These are phyloP conservation scores for Pseudoperonospora humuli DNA, from an alignment of 352 stramenopile genomes.

Conservation along the genomic window DNA sequence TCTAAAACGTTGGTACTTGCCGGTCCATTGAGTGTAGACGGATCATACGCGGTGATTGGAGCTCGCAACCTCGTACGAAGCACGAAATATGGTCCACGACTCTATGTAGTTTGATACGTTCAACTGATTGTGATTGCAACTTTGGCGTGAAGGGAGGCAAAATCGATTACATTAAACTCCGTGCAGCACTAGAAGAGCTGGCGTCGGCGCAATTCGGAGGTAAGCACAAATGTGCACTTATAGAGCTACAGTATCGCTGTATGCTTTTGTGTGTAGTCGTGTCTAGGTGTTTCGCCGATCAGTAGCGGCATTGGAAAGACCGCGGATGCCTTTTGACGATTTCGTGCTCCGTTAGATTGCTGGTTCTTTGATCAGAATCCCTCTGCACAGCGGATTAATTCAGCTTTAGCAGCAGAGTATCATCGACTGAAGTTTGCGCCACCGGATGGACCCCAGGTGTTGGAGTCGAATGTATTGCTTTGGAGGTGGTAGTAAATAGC, in stretches of 20 bases:
- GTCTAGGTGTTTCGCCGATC: conserved; percentile 2
- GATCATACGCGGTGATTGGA: conserved; percentile 62
- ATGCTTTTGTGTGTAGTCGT: conserved; percentile 6
- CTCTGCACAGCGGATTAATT: conserved; percentile 25
- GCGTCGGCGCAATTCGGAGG: conserved; percentile 40
- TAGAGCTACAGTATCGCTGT: background rate
- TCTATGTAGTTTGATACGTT: no score
- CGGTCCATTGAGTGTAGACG: conserved; percentile 32
- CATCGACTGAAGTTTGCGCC: conserved; percentile 62
- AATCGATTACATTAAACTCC: conserved; percentile 70
- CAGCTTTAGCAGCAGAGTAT: conserved; percentile 34
- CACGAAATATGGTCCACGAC: no score
- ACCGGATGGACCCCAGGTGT: conserved; percentile 67
- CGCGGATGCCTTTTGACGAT: conserved; percentile 16
- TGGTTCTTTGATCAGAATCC: conserved; percentile 85
- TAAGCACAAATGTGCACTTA: conserved; percentile 9
- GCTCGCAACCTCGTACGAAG: conserved; percentile 34
- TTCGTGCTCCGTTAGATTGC: conserved; percentile 45
- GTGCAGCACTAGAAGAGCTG: conserved; percentile 43
- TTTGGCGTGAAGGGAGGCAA: conserved; percentile 31
- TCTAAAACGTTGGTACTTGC: no score
- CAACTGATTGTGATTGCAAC: background rate
- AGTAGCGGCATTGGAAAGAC: background rate
- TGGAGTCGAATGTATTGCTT: background rate
- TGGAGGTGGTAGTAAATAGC: background rate